These are phyloP conservation scores for Lodderomyces elongisporus DNA, from an alignment of 1,139 yeast species.

Conservation along the genomic window DNA sequence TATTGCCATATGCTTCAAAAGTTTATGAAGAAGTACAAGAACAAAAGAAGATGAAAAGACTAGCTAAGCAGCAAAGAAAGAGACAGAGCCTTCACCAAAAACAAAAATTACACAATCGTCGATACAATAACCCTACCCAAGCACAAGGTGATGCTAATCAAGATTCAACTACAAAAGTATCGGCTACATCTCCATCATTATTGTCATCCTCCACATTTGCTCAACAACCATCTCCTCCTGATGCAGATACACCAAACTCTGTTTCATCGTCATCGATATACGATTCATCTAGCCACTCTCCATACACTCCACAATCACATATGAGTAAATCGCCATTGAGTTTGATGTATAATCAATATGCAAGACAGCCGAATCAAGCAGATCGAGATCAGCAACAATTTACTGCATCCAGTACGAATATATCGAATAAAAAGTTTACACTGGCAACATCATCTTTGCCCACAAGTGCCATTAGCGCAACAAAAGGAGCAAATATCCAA, in stretches of 20 bases:
- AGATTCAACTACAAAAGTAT: constrained; percentile 2
- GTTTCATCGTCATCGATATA: constrained; percentile 10
- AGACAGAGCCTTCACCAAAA: constrained; percentile 1
- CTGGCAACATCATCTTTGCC: constrained; percentile 4
- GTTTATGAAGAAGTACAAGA: constrained; percentile 12
- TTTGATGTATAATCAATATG: constrained; percentile 4
- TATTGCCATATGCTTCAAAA: constrained; percentile 13
- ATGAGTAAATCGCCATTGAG: constrained; percentile 11
- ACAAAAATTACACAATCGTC: constrained; percentile 5
- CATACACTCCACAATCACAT: constrained; percentile 12
- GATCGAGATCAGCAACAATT: constrained; percentile 1
- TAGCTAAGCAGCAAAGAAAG: constrained; percentile 3
- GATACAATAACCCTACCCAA: constrained; percentile 2
- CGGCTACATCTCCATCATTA: background rate
- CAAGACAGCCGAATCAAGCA: constrained; percentile 3
- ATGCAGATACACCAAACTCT: constrained; percentile 12
- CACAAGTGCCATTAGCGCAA: no score
- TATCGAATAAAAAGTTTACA: background rate
- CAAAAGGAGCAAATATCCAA: constrained; percentile 6
- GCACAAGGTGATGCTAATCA: no score
- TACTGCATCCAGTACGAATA: constrained; percentile 1
- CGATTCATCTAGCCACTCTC: constrained; percentile 8
- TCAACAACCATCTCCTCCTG: constrained; percentile 4
- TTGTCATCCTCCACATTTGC: background rate
- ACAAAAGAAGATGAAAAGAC: constrained; percentile 4